Conservation (phyloP, 2,329 filamentous ascomycete species). For the Periconia macrospinosa region DNA sequence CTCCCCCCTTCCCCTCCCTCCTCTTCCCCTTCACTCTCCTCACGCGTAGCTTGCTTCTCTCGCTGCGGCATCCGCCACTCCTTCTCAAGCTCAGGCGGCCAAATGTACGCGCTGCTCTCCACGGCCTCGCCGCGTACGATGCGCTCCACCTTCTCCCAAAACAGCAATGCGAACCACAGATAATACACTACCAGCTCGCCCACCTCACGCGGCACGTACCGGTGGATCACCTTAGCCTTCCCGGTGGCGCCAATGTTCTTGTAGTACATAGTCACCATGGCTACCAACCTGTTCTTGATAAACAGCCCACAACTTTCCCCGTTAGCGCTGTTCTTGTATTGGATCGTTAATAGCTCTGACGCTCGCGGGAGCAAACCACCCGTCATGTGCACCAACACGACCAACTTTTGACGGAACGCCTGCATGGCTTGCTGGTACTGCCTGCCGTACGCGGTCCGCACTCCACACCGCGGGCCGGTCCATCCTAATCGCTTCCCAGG, state of each 20-base stretch:
- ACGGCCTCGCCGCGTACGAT: background rate
- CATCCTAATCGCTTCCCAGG: no score
- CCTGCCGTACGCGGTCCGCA: no score
- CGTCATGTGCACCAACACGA: no score
- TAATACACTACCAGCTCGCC: constrained; percentile 7
- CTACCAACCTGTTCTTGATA: constrained; percentile 7
- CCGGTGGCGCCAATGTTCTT: constrained; percentile 1
- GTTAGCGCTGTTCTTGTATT: constrained; percentile 4
- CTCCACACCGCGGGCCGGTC: no score
- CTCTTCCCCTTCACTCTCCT: no score
- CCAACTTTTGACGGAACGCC: no score
- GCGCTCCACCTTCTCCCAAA: constrained; percentile 1
- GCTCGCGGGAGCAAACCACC: no score
- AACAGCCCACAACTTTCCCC: constrained; percentile 1
- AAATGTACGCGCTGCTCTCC: background rate
- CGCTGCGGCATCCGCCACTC: background rate
- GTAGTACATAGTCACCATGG: constrained; percentile 9
- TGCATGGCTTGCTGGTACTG: no score
- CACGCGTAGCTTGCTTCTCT: no score
- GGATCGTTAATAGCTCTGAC: constrained; percentile 4
- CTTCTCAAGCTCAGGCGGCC: background rate
- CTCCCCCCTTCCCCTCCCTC: no score
- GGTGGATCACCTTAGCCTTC: constrained; percentile 3
- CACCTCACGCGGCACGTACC: constrained; percentile 3
- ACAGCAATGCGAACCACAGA: constrained; percentile 4